Base-by-base conservation (phyloP, 805 yeast genomes). In the Yarrowia deformans region DNA sequence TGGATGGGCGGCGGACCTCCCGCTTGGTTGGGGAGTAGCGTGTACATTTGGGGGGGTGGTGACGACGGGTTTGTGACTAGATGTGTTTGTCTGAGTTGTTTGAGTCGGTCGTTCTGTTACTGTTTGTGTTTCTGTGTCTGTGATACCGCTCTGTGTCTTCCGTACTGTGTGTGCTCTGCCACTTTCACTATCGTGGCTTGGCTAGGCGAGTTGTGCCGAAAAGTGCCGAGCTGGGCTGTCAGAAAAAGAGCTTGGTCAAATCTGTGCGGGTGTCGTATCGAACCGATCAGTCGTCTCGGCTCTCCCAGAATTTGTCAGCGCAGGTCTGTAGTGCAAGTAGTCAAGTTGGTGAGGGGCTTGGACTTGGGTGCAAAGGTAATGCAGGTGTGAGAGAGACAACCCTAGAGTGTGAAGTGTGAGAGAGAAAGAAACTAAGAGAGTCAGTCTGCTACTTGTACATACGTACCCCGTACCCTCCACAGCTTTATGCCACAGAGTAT, bases 321-420 rank as follows among this genome's bases (percentile, higher is more conserved):
- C 12, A 39, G 61, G 37, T 42, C 48, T 32, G 45, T 32, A 32
- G 66, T 60, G 66, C 34, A 60, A 60, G 52, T 45, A 60, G 66
- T 60, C 66, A 60, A 60, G 66, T 60, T 43, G 18, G 52, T 45
- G 66, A 60, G 66, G 66, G 66, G 66, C 66, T 60, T 43, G 37
- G 34, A 60, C 66, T 60, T 45, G 52, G 40, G 66, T 56, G 52
- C 37, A 45, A 45, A 60, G 50, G 66, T 60, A 43, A 58, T 58
- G 64, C 64, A 58, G 32, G 52, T 18, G 66, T 9, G 66, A 60
- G 18, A 54, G 60, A 55, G 61, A 19, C 19, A 34, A n/a, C 23
- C 35, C 19, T 29, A 49, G 55, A 16, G 42, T 16, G 43, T 23
- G 19, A 23, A 23, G 29, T 2, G 29, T 23, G 29, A 23, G 29